Conservation (phyloP, 116 monocot genomes). For the Dioscorea cayenensis region DNA sequence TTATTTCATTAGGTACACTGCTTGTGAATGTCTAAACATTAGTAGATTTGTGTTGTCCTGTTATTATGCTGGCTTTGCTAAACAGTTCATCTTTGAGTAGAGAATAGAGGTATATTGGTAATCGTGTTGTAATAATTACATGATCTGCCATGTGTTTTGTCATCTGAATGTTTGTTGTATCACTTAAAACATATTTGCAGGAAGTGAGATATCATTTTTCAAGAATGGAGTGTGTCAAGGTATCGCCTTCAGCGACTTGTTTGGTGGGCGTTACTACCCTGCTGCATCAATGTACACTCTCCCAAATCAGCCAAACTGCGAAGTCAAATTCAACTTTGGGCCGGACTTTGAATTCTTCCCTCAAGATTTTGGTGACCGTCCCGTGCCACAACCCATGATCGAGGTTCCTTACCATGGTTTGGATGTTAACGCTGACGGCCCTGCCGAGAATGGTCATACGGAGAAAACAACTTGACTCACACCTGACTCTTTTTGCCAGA, state of each 20-base stretch:
- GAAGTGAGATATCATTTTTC: slow-evolving; percentile 91
- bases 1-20: too few species aligned
- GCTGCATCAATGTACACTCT: slow-evolving; percentile 97
- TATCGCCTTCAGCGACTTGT: slow-evolving; percentile 66
- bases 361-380: slow-evolving; percentile 57
- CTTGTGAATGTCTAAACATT: too few species aligned
- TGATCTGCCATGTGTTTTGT: too few species aligned
- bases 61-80: too few species aligned
- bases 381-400: slow-evolving; percentile 59
- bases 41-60: too few species aligned
- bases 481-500: neutral
- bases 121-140: too few species aligned
- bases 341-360: slow-evolving; percentile 86
- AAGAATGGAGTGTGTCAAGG: slow-evolving; percentile 94
- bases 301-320: slow-evolving; percentile 82
- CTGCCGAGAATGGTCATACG: slow-evolving; percentile 46
- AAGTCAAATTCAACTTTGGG: slow-evolving; percentile 93
- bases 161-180: neutral
- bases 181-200: slow-evolving; percentile 30
- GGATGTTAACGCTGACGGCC: slow-evolving; percentile 33
- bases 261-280: slow-evolving; percentile 87
- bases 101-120: too few species aligned
- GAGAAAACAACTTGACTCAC: slow-evolving; percentile 32
- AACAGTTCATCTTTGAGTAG: too few species aligned
- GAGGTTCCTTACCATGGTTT: slow-evolving; percentile 71